These are phyloP conservation scores for Metarhizium brunneum DNA, from an alignment of 2,329 filamentous ascomycete genomes.

Conservation along the genomic window DNA sequence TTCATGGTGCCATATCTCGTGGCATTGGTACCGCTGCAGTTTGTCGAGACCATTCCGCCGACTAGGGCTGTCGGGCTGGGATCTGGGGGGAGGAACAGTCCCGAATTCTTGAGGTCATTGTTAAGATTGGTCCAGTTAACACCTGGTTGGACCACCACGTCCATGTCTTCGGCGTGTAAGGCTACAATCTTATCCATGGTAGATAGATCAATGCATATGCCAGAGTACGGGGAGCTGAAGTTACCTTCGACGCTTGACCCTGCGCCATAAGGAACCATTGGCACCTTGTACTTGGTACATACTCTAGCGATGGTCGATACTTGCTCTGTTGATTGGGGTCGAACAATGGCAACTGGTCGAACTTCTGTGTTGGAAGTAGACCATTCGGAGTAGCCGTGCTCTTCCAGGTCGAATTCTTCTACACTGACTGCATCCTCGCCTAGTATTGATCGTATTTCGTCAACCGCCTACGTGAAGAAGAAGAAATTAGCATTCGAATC, in stretches of 20 bases:
- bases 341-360: slow-evolving; percentile 55
- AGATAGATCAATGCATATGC: slow-evolving; percentile 61
- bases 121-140: slow-evolving; percentile 62
- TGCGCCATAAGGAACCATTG: slow-evolving; percentile 68
- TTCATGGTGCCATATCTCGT: slow-evolving; percentile 67
- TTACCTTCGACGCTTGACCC: slow-evolving; percentile 66
- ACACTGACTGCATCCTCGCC: slow-evolving; percentile 53
- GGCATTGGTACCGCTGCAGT: slow-evolving; percentile 54
- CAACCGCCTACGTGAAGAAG: slow-evolving; percentile 8
- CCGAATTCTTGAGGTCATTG: slow-evolving; percentile 48
- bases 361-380: slow-evolving; percentile 56
- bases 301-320: slow-evolving; percentile 54
- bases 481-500: neutral
- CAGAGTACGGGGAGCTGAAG: slow-evolving; percentile 57
- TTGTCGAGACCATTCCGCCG: slow-evolving; percentile 56
- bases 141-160: slow-evolving; percentile 61
- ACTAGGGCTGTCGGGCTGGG: slow-evolving; percentile 52
- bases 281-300: slow-evolving; percentile 53
- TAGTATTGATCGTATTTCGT: slow-evolving; percentile 9
- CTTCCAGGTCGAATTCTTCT: slow-evolving; percentile 53
- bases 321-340: slow-evolving; percentile 54
- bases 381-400: slow-evolving; percentile 63
- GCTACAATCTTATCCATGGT: slow-evolving; percentile 58
- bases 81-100: slow-evolving; percentile 62
- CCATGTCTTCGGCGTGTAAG: slow-evolving; percentile 59